phyloP scores from a whole-genome alignment of 2,329 filamentous ascomycete species.

The Drechslerella coelobrocha region DNA sequence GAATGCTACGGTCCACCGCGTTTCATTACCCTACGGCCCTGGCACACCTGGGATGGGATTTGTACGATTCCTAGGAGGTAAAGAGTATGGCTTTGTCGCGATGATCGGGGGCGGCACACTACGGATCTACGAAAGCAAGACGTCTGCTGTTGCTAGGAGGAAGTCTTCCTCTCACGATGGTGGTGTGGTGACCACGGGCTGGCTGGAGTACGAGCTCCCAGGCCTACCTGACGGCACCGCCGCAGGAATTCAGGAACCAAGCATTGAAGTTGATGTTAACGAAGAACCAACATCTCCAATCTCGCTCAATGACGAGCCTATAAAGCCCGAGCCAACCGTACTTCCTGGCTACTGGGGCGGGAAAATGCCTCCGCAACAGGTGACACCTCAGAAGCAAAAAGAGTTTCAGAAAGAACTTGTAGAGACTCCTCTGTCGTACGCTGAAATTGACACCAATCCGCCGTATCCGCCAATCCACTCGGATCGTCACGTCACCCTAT shows the following conservation, averaged over 20 bases:
- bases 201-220: constrained; percentile 55
- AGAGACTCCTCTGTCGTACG: constrained; percentile 70
- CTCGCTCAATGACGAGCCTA: constrained; percentile 53
- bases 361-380: constrained; percentile 56
- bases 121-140: constrained; percentile 59
- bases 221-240: constrained; percentile 51
- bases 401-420: constrained; percentile 59
- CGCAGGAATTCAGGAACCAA: constrained; percentile 47
- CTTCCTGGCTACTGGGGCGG: constrained; percentile 45
- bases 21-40: constrained; percentile 59
- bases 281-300: constrained; percentile 51
- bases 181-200: constrained; percentile 54
- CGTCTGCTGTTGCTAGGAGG: constrained; percentile 52
- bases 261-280: constrained; percentile 48
- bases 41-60: constrained; percentile 59
- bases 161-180: constrained; percentile 56
- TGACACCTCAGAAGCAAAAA: constrained; percentile 60
- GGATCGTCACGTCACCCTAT: constrained; percentile 80
- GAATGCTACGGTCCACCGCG: constrained; percentile 59
- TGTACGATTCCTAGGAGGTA: constrained; percentile 61
- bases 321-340: constrained; percentile 51
- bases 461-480: constrained; percentile 97
- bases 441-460: constrained; percentile 93
- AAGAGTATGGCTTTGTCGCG: constrained; percentile 59
- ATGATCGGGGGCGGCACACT: constrained; percentile 61